phyloP scores from a whole-genome alignment of 208 protist species.

The Angomonas ambiguus region DNA sequence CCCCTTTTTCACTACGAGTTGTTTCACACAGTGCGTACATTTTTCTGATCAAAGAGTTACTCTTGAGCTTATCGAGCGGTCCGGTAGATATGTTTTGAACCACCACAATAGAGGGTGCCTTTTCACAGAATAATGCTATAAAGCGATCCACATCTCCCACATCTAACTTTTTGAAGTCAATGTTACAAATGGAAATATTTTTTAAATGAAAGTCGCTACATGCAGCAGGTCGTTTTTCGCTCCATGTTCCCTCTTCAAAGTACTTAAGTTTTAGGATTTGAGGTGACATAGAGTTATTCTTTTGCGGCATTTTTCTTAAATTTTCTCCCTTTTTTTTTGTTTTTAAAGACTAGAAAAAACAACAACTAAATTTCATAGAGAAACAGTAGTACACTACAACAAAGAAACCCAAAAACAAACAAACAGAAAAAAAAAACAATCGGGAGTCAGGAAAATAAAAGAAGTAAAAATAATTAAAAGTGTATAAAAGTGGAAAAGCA shows the following conservation, averaged over 20 bases:
- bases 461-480: too few species aligned
- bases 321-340: not conserved
- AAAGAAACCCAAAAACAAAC: constrained; percentile 1
- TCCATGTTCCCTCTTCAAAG: constrained; percentile 70
- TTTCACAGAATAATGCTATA: constrained; percentile 38
- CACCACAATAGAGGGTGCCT: constrained; percentile 54
- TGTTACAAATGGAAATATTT: constrained; percentile 53
- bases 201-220: constrained; percentile 25
- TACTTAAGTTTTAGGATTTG: constrained; percentile 49
- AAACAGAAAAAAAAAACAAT: constrained; percentile 11
- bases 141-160: constrained; percentile 50
- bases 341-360: constrained; percentile 14
- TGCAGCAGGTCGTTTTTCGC: constrained; percentile 26
- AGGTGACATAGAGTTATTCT: not conserved
- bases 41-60: constrained; percentile 39
- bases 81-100: constrained; percentile 52
- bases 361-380: constrained; percentile 5
- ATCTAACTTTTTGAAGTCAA: constrained; percentile 46
- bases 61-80: constrained; percentile 51
- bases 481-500: too few species aligned
- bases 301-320: not conserved
- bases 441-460: constrained; percentile 9
- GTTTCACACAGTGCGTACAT: constrained; percentile 68
- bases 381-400: constrained; percentile 4
- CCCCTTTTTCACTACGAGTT: constrained; percentile 45